A percentile compares a stretch with the other conserved stretches of the same genome.
Conservation (phyloP, 2,329 filamentous ascomycete genomes). For the Pestalotiopsis sp. region DNA sequence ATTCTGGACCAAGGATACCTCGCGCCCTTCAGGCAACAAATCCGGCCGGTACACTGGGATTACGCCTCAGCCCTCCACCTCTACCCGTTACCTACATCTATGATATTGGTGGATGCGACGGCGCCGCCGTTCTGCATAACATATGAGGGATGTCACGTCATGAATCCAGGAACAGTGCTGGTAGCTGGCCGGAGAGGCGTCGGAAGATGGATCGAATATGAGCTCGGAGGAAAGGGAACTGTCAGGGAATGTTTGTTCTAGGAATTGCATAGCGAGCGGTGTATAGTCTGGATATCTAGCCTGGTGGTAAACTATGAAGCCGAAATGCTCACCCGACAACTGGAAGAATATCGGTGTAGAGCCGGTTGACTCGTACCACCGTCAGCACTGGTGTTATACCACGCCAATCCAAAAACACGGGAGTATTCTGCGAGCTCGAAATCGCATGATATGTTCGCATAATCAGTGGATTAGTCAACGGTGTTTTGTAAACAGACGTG, state of each 20-base stretch:
- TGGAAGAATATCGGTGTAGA: background rate
- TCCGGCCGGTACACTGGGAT: conserved; percentile 88
- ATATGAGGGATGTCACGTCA: conserved; percentile 92
- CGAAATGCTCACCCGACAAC: background rate
- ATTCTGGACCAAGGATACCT: conserved; percentile 88
- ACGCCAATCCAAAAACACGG: background rate
- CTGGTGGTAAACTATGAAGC: background rate
- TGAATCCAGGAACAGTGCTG: conserved; percentile 84
- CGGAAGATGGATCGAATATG: conserved; percentile 87
- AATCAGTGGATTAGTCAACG: no score
- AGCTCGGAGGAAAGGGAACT: conserved; percentile 62
- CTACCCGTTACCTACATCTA: conserved; percentile 83
- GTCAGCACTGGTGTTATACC: background rate
- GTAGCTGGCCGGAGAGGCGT: conserved; percentile 67
- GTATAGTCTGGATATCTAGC: background rate
- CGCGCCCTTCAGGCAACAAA: conserved; percentile 78
- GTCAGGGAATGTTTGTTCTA: conserved; percentile 64
- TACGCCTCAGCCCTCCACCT: conserved; percentile 74
- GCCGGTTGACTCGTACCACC: background rate
- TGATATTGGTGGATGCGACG: conserved; percentile 81
- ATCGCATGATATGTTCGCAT: background rate
- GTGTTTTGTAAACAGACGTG: no score
- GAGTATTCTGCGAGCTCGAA: background rate
- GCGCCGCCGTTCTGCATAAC: conserved; percentile 82
- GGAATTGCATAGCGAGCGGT: conserved; percentile 1